A percentile compares a stretch with the other conserved stretches of the same genome.
Evolutionary conservation across 176 grass and related monocot species (phyloP).

Genomic region (Carex kokanica): DNA sequence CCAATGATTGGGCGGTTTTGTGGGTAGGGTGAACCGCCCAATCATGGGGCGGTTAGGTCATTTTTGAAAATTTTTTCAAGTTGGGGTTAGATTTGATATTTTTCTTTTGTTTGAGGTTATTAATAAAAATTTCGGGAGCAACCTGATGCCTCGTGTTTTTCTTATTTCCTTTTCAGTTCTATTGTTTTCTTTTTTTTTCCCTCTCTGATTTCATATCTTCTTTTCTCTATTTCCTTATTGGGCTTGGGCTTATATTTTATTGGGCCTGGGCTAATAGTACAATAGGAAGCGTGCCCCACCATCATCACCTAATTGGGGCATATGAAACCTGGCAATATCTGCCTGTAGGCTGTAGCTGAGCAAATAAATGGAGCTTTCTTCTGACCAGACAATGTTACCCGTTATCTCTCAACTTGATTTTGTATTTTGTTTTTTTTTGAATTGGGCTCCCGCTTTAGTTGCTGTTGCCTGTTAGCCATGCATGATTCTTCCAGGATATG

Average conservation of each 20-base stretch:
- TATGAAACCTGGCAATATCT: slow-evolving; percentile 19
- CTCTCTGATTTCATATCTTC: not conserved
- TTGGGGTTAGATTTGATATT: too few species aligned
- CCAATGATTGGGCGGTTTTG: too few species aligned
- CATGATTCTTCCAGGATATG: not conserved
- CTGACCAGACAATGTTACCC: slow-evolving; percentile 25
- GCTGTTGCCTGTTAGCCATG: not conserved
- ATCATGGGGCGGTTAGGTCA: too few species aligned
- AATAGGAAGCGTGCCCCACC: not conserved
- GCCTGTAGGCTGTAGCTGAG: not conserved
- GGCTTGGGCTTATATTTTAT: not conserved
- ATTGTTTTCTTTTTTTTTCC: not conserved
- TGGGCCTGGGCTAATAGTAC: not conserved
- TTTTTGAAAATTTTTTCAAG: too few species aligned
- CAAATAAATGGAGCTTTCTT: slow-evolving; percentile 21
- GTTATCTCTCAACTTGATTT: slow-evolving; percentile 12
- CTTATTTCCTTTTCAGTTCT: not conserved
- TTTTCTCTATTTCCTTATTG: not conserved
- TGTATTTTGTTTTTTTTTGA: not conserved
- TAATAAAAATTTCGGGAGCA: too few species aligned
- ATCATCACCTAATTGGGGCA: not conserved
- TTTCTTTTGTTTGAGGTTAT: too few species aligned
- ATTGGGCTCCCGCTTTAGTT: slow-evolving; percentile 8
- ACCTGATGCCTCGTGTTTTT: slow-evolving; percentile 11
- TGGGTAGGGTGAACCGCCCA: too few species aligned